Percentiles rank a stretch among this genome's conserved stretches.
phyloP scores from a whole-genome alignment of 2,329 filamentous ascomycete genomes.

The Cercospora nicotianae region DNA sequence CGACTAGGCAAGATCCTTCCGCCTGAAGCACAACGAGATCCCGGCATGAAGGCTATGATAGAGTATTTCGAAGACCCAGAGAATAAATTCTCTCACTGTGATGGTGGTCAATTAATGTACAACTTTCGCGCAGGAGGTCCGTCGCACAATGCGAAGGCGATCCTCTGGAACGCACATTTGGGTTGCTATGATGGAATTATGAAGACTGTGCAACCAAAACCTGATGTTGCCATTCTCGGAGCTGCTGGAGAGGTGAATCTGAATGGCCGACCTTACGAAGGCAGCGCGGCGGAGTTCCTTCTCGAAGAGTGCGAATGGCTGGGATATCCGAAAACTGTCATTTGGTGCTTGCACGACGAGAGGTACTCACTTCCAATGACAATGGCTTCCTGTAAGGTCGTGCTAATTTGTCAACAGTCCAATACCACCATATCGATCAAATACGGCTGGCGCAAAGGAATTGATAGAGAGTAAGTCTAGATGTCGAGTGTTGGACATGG shows the following conservation, averaged over 20 bases:
- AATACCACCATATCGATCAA: background rate
- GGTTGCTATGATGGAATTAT: background rate
- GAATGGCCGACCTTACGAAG: background rate
- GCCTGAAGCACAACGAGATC: background rate
- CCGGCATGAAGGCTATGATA: background rate
- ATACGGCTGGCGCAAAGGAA: background rate
- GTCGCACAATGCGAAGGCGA: background rate
- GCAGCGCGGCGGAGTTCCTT: background rate
- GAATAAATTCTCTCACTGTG: background rate
- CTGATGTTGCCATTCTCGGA: background rate
- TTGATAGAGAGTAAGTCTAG: background rate
- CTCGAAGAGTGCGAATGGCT: background rate
- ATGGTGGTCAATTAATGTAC: background rate
- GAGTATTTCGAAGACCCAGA: background rate
- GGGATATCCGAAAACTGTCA: background rate
- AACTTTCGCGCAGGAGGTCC: background rate
- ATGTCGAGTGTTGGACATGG: background rate
- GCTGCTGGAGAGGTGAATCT: background rate
- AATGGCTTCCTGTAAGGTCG: background rate
- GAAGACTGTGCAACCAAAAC: background rate
- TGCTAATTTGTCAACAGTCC: background rate
- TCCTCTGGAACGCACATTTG: background rate
- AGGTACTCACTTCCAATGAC: background rate
- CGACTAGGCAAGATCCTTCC: background rate
- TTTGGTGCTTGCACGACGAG: constrained; percentile 8